phyloP scores from a whole-genome alignment of 768 basidiomycete genomes.

The Serendipita vermifera region DNA sequence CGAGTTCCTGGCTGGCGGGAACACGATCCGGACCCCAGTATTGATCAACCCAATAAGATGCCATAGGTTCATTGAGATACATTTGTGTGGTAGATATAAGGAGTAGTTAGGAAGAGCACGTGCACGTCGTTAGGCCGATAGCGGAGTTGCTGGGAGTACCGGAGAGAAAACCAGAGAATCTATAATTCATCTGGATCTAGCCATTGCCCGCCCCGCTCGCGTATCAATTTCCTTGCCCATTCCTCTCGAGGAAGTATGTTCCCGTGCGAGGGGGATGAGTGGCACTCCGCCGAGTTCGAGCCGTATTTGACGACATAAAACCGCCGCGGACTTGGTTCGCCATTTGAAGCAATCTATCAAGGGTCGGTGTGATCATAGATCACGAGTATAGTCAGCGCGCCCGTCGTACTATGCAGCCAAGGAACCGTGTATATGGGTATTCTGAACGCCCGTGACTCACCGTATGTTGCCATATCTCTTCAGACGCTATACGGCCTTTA shows the following conservation, averaged over 20 bases:
- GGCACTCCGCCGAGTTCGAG: constrained; percentile 2
- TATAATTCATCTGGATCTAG: neutral
- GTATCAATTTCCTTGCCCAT: neutral
- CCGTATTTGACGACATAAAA: constrained; percentile 3
- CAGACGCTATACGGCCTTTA: neutral
- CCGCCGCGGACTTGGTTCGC: constrained; percentile 5
- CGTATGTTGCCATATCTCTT: constrained; percentile 7
- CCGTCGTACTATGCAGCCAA: neutral
- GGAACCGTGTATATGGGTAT: neutral
- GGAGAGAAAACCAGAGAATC: too few relatives aligned
- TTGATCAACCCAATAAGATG: too few relatives aligned
- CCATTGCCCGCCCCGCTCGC: neutral
- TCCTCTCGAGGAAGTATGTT: constrained; percentile 7
- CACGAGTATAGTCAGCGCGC: constrained; percentile 1
- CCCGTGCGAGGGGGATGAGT: constrained; percentile 7
- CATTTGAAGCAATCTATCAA: constrained; percentile 9
- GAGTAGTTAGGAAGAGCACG: too few relatives aligned
- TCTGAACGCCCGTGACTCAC: neutral
- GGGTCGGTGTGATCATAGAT: constrained; percentile 9
- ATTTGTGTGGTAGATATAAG: too few relatives aligned
- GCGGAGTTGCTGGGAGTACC: too few relatives aligned
- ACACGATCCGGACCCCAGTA: too few relatives aligned
- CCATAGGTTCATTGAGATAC: too few relatives aligned
- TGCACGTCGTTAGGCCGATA: too few relatives aligned
- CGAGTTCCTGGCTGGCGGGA: too few relatives aligned